Evolutionary conservation across 768 basidiomycete species (phyloP), one percentile per base, ranked within the genome.

Genomic region (Pleurotus giganteus): DNA sequence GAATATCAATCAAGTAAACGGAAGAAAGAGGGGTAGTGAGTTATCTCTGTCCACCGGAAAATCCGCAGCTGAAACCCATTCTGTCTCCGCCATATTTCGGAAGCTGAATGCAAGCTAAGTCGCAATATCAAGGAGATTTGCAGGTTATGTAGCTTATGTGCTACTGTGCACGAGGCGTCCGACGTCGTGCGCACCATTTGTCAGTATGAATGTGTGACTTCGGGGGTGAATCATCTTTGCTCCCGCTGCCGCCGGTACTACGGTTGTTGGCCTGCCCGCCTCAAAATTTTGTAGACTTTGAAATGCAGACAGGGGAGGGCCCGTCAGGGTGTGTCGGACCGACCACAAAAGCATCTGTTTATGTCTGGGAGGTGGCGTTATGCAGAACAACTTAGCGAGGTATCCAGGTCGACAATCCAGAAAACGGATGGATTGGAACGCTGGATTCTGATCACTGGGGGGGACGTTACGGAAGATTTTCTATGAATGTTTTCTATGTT

Each of bases 231-330:
- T 4, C 7, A 41, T 13, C 39, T n/a, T 6, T 41, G 12, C 39
- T 8, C 6, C 28, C 46, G 46, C 27, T 47, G 46, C 46, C 46
- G 46, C 46, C 46, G 46, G 46, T 21, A 47, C 15, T 24, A 24
- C 15, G 23, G 26, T 19, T 45, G 23, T 45, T 12, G 17, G 39
- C n/a, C 19, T 28, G 31, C 0, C 23, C 49, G 31, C 49, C 21
- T 21, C 13, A 9, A 24, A 17, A 24, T 28, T 45, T 8, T 51
- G 49, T 27, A 29, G 34, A 47, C 46, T 47, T 51, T 45, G 44
- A 37, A 36, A 51, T 51, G 49, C n/a, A 32, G 31, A 51, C 27
- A 47, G 34, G 49, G 49, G 49, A 21, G 37, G 49, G 31, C 49
- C 12, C 26, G 46, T 41, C n/a, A 41, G 31, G 31, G 31, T 13